phyloP scores from a whole-genome alignment of 768 basidiomycete species.

The Suillus ampliporus region DNA sequence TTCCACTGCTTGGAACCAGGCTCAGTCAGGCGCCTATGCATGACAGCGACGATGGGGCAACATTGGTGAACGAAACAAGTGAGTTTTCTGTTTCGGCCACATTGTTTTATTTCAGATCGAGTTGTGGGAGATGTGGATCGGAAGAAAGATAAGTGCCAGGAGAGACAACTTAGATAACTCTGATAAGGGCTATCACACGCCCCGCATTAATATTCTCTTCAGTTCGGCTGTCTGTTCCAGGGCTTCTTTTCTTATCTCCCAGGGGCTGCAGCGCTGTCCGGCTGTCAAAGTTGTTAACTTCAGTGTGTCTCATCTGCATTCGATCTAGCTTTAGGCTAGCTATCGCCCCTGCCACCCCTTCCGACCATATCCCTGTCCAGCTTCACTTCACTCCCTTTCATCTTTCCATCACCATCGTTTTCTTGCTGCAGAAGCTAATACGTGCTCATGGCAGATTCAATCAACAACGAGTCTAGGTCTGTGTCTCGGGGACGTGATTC shows the following conservation, averaged over 20 bases:
- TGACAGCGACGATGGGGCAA: slow-evolving; percentile 13
- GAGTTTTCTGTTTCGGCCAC: not conserved
- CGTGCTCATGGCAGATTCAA: slow-evolving; percentile 32
- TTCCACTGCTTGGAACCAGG: slow-evolving; percentile 10
- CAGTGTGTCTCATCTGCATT: not conserved
- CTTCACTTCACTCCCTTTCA: slow-evolving; percentile 1
- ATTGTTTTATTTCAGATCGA: not conserved
- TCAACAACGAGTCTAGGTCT: slow-evolving; percentile 46
- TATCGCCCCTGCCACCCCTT: not conserved
- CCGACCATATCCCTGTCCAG: not conserved
- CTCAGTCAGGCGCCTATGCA: slow-evolving; percentile 9
- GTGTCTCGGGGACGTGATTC: slow-evolving; percentile 62
- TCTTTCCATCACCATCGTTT: not conserved
- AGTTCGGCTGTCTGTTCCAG: not conserved
- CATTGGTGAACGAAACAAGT: slow-evolving; percentile 7
- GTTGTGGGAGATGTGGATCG: not conserved
- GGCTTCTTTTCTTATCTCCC: slow-evolving; percentile 9
- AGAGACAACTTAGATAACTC: not conserved
- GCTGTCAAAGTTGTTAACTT: not conserved
- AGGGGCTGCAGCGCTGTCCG: slow-evolving; percentile 3
- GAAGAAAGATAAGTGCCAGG: not conserved
- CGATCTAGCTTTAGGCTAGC: not conserved
- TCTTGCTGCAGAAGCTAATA: slow-evolving; percentile 1
- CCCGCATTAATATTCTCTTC: not conserved
- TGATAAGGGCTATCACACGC: slow-evolving; percentile 11